Base-by-base conservation (phyloP, 2,329 filamentous ascomycete genomes). In the Arachnomyces sp. region DNA sequence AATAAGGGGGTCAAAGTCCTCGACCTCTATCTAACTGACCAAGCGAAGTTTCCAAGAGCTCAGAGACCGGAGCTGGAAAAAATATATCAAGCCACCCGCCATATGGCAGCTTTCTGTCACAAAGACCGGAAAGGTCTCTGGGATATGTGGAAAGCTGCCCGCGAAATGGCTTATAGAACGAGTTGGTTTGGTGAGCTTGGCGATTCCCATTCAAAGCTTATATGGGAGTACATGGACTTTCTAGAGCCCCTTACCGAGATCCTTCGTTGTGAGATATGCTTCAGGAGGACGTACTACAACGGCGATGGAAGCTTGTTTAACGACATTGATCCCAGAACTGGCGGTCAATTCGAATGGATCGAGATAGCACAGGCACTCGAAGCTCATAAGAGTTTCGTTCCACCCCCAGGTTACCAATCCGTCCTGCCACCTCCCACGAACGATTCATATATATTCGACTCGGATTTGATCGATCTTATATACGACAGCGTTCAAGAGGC, bases 181-280 rank as follows among this genome's bases (percentile, higher is more conserved):
- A 9, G n/a, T 5, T 25, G 20, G 9, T 9, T 25, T 25, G 20
- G 20, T n/a, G n/a, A n/a, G n/a, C n/a, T n/a, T n/a, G n/a, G n/a
- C n/a, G n/a, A n/a, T 25, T 25, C 20, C 9, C 20, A 25, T 5
- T 25, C 5, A 5, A 5, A 25, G 20, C 20, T n/a, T n/a, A 20
- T 36, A 8, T 35, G 39, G 15, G 43, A 45, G 25, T 45, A 43
- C 18, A 20, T 11, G 4, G 43, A 45, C 35, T 31, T 45, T 8
- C 39, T 45, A 12, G 39, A 37, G 16, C 36, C 37, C 7, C 13
- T 45, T 4, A n/a, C 36, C 3, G 29, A 13, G 11, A 16, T 43
- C n/a, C 36, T 45, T 3, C 36, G 40, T 4, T 45, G 43, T 25
- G n/a, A 31, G 8, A 28, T 33, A 6, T 45, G 43, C 30, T 45